A percentile compares a stretch with the other conserved stretches of the same genome.
These are phyloP conservation scores for Limnanthes douglasii DNA, from an alignment of 345 rosid species.

Conservation along the genomic window DNA sequence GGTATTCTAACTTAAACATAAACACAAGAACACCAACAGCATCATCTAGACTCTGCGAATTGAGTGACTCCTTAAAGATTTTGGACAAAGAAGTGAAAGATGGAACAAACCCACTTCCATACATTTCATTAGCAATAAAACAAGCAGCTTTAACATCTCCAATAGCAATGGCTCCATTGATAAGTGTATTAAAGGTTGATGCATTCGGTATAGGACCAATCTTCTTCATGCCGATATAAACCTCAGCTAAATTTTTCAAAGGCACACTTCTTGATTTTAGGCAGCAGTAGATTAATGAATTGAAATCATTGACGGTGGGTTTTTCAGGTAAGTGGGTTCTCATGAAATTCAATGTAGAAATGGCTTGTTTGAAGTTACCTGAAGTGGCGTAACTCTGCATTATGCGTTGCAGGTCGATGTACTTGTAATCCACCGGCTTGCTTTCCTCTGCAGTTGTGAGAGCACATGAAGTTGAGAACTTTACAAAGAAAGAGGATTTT, in stretches of 20 bases:
- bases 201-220: slow-evolving; percentile 20
- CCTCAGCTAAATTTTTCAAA: slow-evolving; percentile 5
- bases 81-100: slow-evolving; percentile 11
- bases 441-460: slow-evolving; percentile 4
- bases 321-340: slow-evolving; percentile 11
- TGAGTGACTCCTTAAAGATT: slow-evolving; percentile 11
- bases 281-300: slow-evolving; percentile 16
- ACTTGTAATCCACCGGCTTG: not conserved
- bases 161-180: slow-evolving; percentile 13
- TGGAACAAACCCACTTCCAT: slow-evolving; percentile 13
- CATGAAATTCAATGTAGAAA: slow-evolving; percentile 13
- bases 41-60: slow-evolving; percentile 8
- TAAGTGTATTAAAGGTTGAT: slow-evolving; percentile 16
- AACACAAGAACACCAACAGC: slow-evolving; percentile 13
- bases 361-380: slow-evolving; percentile 16
- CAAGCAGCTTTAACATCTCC: slow-evolving; percentile 12
- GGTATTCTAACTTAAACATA: slow-evolving; percentile 13
- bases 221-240: slow-evolving; percentile 16
- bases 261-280: slow-evolving; percentile 9
- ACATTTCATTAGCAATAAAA: slow-evolving; percentile 16
- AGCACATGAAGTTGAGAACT: slow-evolving; percentile 14
- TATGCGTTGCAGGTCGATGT: slow-evolving; percentile 10
- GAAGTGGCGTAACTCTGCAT: slow-evolving; percentile 14
- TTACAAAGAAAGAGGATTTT: not conserved
- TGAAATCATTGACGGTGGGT: slow-evolving; percentile 18